Percentiles rank a stretch among this genome's conserved stretches.
Conservation (phyloP, 345 rosid species). For the Gossypium turneri region DNA sequence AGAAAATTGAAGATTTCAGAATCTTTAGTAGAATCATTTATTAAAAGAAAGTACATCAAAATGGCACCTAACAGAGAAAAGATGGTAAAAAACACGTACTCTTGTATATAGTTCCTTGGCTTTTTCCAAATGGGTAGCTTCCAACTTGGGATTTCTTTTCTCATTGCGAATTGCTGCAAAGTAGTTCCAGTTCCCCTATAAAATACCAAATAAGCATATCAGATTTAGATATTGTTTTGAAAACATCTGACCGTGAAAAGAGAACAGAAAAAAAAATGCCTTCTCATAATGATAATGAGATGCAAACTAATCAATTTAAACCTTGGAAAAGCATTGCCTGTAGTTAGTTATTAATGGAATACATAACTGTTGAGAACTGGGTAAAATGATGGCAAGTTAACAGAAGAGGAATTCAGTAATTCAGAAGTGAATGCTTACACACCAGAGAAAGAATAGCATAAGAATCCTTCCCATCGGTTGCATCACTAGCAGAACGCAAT, state of each 20-base stretch:
- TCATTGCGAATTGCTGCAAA: conserved; percentile 96
- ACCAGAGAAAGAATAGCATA: conserved; percentile 92
- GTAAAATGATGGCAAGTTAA: conserved; percentile 2
- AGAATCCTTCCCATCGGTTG: conserved; percentile 92
- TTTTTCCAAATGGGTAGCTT: conserved; percentile 97
- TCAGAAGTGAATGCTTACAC: conserved; percentile 11
- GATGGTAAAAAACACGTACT: conserved; percentile 41
- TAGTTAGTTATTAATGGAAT: neutral
- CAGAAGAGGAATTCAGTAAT: neutral
- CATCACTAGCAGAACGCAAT: conserved; percentile 91
- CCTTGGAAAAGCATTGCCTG: neutral
- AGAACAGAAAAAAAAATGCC: neutral
- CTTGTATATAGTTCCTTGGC: conserved; percentile 90
- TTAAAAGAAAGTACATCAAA: neutral
- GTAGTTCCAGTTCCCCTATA: conserved; percentile 95
- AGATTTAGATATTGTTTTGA: conserved; percentile 8
- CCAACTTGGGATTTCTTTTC: conserved; percentile 94
- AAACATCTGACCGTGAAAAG: neutral
- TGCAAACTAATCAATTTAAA: neutral
- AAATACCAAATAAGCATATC: conserved; percentile 19
- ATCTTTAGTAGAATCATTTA: neutral
- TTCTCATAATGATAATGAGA: neutral
- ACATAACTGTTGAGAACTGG: no score
- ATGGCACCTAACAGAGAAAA: neutral
- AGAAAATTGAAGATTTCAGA: neutral